Percentiles rank a stretch among this genome's conserved stretches.
Evolutionary conservation across 148 eudicot genomes (phyloP).

Genomic region (Nepenthes mirabilis): DNA sequence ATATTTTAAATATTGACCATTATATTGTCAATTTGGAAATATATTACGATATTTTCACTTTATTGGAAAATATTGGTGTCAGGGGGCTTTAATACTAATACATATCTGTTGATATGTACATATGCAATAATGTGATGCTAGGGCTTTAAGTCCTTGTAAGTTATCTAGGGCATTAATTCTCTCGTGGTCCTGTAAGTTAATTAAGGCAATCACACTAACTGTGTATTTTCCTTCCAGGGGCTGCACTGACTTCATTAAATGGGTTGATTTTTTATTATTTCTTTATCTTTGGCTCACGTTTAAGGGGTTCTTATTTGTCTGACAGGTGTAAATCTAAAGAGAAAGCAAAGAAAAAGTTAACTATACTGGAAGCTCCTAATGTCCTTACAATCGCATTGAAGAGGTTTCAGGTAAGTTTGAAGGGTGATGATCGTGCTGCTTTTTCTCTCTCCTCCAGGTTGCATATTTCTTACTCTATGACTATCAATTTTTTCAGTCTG

Average conservation of each 20-base stretch:
- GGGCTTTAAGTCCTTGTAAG: too few species aligned
- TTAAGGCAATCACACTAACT: too few species aligned
- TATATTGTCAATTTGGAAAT: too few species aligned
- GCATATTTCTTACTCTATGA: not conserved
- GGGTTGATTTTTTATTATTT: not conserved
- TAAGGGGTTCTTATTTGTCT: constrained; percentile 7
- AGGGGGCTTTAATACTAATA: too few species aligned
- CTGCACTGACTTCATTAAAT: not conserved
- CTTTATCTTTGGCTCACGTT: not conserved
- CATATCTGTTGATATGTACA: too few species aligned
- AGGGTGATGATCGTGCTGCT: not conserved
- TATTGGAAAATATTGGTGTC: too few species aligned
- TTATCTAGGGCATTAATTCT: too few species aligned
- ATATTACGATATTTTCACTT: too few species aligned
- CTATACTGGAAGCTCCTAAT: constrained; percentile 75
- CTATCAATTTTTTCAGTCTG: constrained; percentile 43
- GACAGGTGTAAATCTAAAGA: constrained; percentile 70
- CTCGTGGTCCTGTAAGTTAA: too few species aligned
- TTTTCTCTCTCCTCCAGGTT: not conserved
- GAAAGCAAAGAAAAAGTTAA: constrained; percentile 80
- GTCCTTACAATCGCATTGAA: constrained; percentile 70
- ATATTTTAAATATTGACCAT: too few species aligned
- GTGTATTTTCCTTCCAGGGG: too few species aligned
- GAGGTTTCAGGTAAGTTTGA: constrained; percentile 58
- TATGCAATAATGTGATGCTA: too few species aligned